Conservation (phyloP, 2,329 filamentous ascomycete species). For the Botrytis porri region DNA sequence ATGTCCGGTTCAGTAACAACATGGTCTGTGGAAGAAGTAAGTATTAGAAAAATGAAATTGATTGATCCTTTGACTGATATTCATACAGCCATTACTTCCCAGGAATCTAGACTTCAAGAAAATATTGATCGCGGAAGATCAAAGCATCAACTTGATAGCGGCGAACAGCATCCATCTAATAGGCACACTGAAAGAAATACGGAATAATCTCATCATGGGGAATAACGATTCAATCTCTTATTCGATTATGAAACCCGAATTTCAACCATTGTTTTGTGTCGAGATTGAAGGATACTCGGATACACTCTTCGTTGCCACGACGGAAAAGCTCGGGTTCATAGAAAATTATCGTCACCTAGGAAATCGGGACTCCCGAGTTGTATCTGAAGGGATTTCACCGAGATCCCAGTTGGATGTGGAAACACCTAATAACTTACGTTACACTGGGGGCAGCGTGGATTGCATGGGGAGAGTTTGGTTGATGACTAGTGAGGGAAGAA, state of each 20-base stretch:
- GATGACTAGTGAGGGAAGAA: neutral
- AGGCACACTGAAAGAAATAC: neutral
- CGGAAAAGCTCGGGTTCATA: neutral
- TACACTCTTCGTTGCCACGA: neutral
- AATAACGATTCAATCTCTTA: neutral
- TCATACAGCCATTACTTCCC: neutral
- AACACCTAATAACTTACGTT: neutral
- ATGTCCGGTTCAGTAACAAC: neutral
- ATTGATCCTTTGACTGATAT: neutral
- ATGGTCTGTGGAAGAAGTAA: neutral
- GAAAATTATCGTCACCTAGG: neutral
- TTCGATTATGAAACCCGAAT: neutral
- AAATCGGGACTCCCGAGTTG: neutral
- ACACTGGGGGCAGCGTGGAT: neutral
- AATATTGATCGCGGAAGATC: neutral
- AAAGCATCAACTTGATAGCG: neutral
- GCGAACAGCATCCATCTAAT: neutral
- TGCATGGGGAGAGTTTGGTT: neutral
- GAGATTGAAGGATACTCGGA: neutral
- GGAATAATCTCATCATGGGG: fast-evolving
- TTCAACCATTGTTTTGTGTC: neutral
- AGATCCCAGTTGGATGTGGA: neutral
- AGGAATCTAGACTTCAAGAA: neutral
- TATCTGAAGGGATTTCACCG: neutral
- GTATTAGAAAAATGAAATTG: neutral